Evolutionary conservation across 768 basidiomycete species (phyloP).

Genomic region (Leucosporidium creatinivorum): DNA sequence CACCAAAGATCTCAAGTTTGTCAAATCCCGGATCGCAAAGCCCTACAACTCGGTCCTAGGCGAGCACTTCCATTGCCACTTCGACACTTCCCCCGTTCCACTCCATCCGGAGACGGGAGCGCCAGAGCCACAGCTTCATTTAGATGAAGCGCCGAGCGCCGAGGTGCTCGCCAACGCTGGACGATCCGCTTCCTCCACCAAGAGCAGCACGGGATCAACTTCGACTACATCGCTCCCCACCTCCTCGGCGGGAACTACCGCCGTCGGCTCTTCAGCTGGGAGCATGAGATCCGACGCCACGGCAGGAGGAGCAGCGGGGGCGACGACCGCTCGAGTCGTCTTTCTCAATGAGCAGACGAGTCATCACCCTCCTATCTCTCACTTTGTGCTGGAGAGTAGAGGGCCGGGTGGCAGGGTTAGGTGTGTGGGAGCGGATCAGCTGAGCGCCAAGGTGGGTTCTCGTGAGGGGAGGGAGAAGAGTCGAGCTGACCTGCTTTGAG

Average conservation of each 20-base stretch:
- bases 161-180: constrained; percentile 27
- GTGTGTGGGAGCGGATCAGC: constrained; percentile 73
- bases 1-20: constrained; percentile 28
- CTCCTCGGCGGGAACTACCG: constrained; percentile 44
- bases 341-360: constrained; percentile 52
- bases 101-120: constrained; percentile 40
- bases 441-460: constrained; percentile 54
- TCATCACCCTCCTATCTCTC: constrained; percentile 92
- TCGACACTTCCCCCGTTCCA: constrained; percentile 40
- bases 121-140: constrained; percentile 39
- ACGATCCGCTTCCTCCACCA: constrained; percentile 5
- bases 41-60: constrained; percentile 43
- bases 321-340: constrained; percentile 40
- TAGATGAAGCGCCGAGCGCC: constrained; percentile 35
- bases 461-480: neutral
- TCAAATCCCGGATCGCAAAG: constrained; percentile 54
- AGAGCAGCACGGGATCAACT: constrained; percentile 63
- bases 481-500: neutral
- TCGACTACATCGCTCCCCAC: constrained; percentile 8
- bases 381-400: constrained; percentile 48
- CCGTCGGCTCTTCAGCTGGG: constrained; percentile 37
- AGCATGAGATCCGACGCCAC: neutral
- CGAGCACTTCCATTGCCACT: constrained; percentile 45
- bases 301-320: constrained; percentile 48
- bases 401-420: constrained; percentile 4